These are phyloP conservation scores for Neurospora sp. DNA, from an alignment of 495 filamentous ascomycete species.

Conservation along the genomic window DNA sequence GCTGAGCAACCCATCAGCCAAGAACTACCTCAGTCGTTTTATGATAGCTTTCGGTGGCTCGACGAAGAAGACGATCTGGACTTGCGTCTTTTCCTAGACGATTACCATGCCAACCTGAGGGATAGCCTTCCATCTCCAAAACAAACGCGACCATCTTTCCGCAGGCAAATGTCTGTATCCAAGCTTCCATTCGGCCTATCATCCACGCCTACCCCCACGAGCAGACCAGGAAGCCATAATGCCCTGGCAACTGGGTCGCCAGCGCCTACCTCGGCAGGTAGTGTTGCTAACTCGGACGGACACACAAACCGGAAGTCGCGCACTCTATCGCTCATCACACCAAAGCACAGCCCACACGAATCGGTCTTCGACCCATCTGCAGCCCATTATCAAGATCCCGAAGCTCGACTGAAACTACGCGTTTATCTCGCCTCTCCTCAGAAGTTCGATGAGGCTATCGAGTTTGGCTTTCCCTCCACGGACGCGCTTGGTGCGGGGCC, in stretches of 20 bases:
- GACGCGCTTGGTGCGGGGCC: constrained; percentile 23
- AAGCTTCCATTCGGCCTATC: constrained; percentile 46
- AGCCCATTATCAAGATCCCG: constrained; percentile 82
- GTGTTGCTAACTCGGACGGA: constrained; percentile 13
- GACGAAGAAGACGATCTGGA: constrained; percentile 71
- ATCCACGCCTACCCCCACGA: constrained; percentile 22
- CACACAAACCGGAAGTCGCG: constrained; percentile 38
- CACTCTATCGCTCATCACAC: constrained; percentile 37
- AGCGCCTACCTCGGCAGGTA: constrained; percentile 21
- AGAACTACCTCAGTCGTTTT: constrained; percentile 32
- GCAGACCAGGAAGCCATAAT: not conserved
- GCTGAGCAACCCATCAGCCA: constrained; percentile 37
- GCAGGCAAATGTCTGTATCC: constrained; percentile 41
- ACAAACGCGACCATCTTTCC: constrained; percentile 37
- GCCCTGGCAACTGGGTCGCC: constrained; percentile 10
- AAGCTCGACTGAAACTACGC: constrained; percentile 75
- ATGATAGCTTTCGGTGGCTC: constrained; percentile 68
- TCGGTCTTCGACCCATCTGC: constrained; percentile 61
- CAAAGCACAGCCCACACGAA: constrained; percentile 34
- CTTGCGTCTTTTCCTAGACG: constrained; percentile 49
- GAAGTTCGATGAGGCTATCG: constrained; percentile 90
- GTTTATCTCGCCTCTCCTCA: constrained; percentile 86
- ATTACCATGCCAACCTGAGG: constrained; percentile 41
- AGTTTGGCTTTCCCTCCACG: constrained; percentile 79
- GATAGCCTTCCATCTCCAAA: constrained; percentile 31